These are phyloP conservation scores for Pestalotiopsis sp. DNA, from an alignment of 2,329 filamentous ascomycete genomes.

Conservation along the genomic window DNA sequence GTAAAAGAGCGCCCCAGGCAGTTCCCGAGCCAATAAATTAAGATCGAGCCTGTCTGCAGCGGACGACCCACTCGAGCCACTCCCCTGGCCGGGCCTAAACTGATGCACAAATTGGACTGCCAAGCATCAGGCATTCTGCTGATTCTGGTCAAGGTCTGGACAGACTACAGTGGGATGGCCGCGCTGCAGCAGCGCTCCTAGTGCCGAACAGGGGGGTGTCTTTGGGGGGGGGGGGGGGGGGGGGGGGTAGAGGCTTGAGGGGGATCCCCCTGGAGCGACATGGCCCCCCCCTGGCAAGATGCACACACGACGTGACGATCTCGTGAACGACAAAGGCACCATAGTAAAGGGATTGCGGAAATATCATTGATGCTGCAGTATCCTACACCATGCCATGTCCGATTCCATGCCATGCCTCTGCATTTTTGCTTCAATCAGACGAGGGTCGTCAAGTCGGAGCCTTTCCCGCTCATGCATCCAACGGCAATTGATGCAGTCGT, in stretches of 20 bases:
- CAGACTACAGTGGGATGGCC: background rate
- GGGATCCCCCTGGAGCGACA: background rate
- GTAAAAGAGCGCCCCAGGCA: constrained; percentile 1
- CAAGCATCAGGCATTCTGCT: constrained; percentile 10
- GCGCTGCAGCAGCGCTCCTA: background rate
- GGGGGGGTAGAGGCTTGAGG: background rate
- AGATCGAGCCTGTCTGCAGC: constrained; percentile 12
- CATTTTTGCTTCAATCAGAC: background rate
- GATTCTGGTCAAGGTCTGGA: constrained; percentile 9
- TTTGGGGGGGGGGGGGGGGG: too few species aligned
- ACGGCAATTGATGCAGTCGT: background rate
- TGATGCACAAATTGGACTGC: constrained; percentile 15
- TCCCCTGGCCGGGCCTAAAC: constrained; percentile 8
- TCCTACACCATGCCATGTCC: background rate
- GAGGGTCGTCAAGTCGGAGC: background rate
- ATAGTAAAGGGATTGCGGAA: background rate
- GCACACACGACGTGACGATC: background rate
- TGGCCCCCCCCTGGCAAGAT: background rate
- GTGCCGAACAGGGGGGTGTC: background rate
- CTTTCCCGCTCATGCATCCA: background rate
- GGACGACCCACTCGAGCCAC: constrained; percentile 1
- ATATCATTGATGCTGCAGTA: background rate
- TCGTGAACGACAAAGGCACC: background rate
- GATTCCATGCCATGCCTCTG: background rate
- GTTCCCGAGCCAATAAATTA: constrained; percentile 12